Evolutionary conservation across 2,329 filamentous ascomycete species (phyloP).

Genomic region (Paraphoma sp.): DNA sequence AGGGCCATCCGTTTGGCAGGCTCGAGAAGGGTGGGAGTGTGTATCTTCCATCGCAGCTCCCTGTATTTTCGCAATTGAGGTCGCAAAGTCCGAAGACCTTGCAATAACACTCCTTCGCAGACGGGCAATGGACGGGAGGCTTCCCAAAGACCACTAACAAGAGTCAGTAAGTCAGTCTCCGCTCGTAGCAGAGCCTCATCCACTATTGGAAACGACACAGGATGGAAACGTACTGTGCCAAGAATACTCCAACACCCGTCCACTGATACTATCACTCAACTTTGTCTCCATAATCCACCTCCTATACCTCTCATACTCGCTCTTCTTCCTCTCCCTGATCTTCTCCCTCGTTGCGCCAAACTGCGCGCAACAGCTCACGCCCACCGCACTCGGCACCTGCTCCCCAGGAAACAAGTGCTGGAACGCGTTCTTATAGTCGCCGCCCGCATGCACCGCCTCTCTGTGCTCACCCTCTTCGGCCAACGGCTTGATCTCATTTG

Average conservation of each 20-base stretch:
- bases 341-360: slow-evolving; percentile 59
- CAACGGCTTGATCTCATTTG: slow-evolving; percentile 57
- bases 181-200: slow-evolving; percentile 5
- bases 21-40: slow-evolving; percentile 63
- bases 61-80: slow-evolving; percentile 49
- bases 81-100: slow-evolving; percentile 69
- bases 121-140: slow-evolving; percentile 63
- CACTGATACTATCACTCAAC: slow-evolving; percentile 57
- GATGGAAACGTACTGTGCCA: slow-evolving; percentile 61
- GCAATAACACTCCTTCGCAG: slow-evolving; percentile 69
- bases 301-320: slow-evolving; percentile 57
- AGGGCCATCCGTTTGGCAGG: slow-evolving; percentile 69
- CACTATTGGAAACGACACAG: not conserved
- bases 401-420: slow-evolving; percentile 55
- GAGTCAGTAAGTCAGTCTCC: slow-evolving; percentile 20
- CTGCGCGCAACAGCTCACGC: slow-evolving; percentile 62
- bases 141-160: slow-evolving; percentile 47
- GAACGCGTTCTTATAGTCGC: slow-evolving; percentile 58
- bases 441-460: slow-evolving; percentile 55
- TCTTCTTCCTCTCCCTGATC: slow-evolving; percentile 53
- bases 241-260: slow-evolving; percentile 64
- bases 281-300: slow-evolving; percentile 58
- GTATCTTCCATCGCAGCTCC: slow-evolving; percentile 65
- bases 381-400: slow-evolving; percentile 53
- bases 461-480: slow-evolving; percentile 50